phyloP scores from a whole-genome alignment of 2,329 filamentous ascomycete species.

The Hypoxylon sp. region DNA sequence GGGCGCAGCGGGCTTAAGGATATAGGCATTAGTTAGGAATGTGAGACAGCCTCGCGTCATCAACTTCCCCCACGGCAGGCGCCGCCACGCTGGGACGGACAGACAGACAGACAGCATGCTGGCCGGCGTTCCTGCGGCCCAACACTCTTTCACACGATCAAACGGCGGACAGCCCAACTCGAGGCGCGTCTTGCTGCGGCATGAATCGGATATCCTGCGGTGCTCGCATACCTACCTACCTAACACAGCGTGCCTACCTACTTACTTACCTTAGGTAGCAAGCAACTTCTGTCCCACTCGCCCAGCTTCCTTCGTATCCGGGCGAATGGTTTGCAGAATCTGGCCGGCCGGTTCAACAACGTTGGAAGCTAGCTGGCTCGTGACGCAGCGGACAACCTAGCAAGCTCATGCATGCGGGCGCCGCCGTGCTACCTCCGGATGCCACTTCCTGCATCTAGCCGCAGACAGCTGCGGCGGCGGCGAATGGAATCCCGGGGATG shows the following conservation, averaged over 20 bases:
- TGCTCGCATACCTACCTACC: no score
- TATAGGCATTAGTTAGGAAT: background rate
- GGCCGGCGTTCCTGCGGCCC: conserved; percentile 5
- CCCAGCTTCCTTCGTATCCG: no score
- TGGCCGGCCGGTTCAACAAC: background rate
- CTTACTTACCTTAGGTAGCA: no score
- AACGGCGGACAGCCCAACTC: background rate
- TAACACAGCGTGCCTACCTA: no score
- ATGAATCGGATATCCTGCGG: background rate
- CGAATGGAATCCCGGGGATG: conserved; percentile 20
- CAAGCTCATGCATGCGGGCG: background rate
- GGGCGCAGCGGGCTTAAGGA: background rate
- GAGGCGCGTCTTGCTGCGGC: background rate
- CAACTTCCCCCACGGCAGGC: background rate
- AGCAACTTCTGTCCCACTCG: no score
- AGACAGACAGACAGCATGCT: background rate
- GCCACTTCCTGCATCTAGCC: conserved; percentile 31
- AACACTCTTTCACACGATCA: background rate
- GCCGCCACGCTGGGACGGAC: conserved; percentile 7
- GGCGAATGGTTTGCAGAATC: background rate
- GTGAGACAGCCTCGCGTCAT: conserved; percentile 3
- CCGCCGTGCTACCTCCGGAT: conserved; percentile 3
- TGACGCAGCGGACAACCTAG: no score
- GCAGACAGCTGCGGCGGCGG: conserved; percentile 30
- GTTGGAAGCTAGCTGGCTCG: conserved; percentile 19